Conservation (phyloP, 2,329 filamentous ascomycete species). For the Fusarium pininemorale region DNA sequence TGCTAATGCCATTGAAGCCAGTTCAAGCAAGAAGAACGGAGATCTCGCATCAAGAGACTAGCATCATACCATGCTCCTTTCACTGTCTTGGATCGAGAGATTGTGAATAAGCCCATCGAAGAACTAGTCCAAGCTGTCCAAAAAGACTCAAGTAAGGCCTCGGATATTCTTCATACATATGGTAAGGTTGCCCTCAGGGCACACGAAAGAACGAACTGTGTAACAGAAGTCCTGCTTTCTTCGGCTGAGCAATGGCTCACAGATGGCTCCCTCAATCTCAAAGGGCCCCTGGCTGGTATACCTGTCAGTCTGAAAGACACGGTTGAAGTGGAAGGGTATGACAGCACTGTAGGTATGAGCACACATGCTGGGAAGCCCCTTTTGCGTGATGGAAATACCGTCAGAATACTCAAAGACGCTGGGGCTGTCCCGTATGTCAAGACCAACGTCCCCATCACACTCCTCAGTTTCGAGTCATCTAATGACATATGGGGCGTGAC, state of each 20-base stretch:
- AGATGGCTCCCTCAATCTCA: constrained; percentile 70
- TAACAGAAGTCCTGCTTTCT: constrained; percentile 85
- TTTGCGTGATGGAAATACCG: constrained; percentile 74
- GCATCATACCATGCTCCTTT: constrained; percentile 72
- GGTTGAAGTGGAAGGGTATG: constrained; percentile 83
- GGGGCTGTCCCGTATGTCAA: constrained; percentile 93
- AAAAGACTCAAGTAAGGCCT: constrained; percentile 68
- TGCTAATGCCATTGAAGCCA: constrained; percentile 62
- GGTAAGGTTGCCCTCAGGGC: constrained; percentile 86
- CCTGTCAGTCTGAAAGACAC: constrained; percentile 86
- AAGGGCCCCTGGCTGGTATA: constrained; percentile 86
- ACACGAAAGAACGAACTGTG: constrained; percentile 86
- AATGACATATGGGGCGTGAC: constrained; percentile 83
- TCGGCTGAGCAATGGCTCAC: constrained; percentile 78
- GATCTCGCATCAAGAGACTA: constrained; percentile 73
- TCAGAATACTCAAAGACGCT: constrained; percentile 83
- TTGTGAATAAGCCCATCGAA: constrained; percentile 78
- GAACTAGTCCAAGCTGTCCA: constrained; percentile 83
- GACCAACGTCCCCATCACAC: constrained; percentile 87
- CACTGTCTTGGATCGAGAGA: constrained; percentile 69
- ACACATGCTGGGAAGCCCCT: constrained; percentile 74
- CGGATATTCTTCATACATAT: constrained; percentile 84
- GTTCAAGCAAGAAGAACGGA: constrained; percentile 81
- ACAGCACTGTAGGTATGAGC: constrained; percentile 84
- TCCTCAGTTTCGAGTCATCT: constrained; percentile 85